Base-by-base conservation (phyloP, 1,139 yeast genomes). In the Suhomyces bribrorum region DNA sequence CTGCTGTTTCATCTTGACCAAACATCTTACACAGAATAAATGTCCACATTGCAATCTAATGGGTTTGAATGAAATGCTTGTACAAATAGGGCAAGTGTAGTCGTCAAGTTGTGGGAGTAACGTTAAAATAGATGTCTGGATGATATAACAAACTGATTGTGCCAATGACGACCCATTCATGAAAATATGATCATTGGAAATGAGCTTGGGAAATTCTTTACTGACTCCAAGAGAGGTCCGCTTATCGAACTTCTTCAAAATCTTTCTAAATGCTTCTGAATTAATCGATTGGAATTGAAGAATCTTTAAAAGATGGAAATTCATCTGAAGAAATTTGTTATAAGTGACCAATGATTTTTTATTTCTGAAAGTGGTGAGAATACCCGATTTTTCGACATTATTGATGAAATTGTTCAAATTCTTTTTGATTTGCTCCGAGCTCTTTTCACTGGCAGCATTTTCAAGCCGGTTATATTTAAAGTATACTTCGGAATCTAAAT, bases 81-180 rank as follows among this genome's bases (percentile, higher is more conserved):
- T 75, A 54, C 92, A 84, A 7, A 84, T 77, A 1, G 90, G 89
- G 54, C 92, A 84, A 3, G 78, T 66, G 51, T 81, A 84, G 54
- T 84, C 92, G 37, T 84, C 90, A 13, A 84, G 61, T 55, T 83
- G 90, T 1, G 92, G 92, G 1, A 83, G 66, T 3, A 83, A 57
- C 14, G 75, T 72, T 26, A 83, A 56, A 11, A 84, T 57, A 9
- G 78, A 71, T 13, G 67, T 65, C 29, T 83, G 77, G 36, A 84
- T 79, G 12, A 80, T 68, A 35, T 61, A 73, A 52, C 84, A 80
- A 12, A 81, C 69, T 18, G 74, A 68, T 45, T 74, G 77, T 0
- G 83, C 77, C 26, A 81, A 59, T 2, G 83, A 76, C 6, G 69
- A 65, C 26, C 77, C 76, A 7, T 61, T 61, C 42, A 71, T 61